Evolutionary conservation across 169 alveolate species (phyloP).

Genomic region (Plasmodium sp.): DNA sequence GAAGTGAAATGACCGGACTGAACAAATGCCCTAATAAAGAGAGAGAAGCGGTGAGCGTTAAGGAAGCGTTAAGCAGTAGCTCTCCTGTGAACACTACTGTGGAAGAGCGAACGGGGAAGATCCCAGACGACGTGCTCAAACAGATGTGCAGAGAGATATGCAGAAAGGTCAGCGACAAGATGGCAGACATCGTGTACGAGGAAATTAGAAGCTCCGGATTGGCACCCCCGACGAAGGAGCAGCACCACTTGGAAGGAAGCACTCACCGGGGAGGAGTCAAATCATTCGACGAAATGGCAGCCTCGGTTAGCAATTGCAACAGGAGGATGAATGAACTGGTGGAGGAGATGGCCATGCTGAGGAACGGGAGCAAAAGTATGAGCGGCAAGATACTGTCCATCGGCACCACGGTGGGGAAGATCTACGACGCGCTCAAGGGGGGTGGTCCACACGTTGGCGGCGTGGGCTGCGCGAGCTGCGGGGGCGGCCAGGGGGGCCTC

Average conservation of each 20-base stretch:
- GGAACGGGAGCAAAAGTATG: constrained; percentile 4
- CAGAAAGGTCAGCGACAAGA: not conserved
- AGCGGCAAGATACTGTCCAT: constrained; percentile 17
- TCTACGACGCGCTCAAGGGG: constrained; percentile 8
- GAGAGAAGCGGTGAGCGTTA: not conserved
- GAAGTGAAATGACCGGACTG: not conserved
- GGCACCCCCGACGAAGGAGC: not conserved
- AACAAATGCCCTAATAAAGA: not conserved
- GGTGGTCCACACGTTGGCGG: not conserved
- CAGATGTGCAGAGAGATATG: constrained; percentile 10
- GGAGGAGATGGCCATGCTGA: constrained; percentile 28
- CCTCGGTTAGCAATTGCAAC: not conserved
- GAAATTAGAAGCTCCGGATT: not conserved
- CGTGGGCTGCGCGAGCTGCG: not conserved
- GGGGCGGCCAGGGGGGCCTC: not conserved
- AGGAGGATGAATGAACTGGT: constrained; percentile 36
- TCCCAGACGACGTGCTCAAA: constrained; percentile 2
- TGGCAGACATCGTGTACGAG: constrained; percentile 10
- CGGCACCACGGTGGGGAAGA: constrained; percentile 8
- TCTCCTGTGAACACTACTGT: not conserved
- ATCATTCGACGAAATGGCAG: not conserved
- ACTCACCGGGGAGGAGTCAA: not conserved
- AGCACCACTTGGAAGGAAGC: not conserved
- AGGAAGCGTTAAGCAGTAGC: not conserved
- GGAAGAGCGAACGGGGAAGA: not conserved